Percentiles rank a stretch among this genome's conserved stretches.
Conservation (phyloP, 176 grass and related monocot genomes). For the Phoenix dactylifera region DNA sequence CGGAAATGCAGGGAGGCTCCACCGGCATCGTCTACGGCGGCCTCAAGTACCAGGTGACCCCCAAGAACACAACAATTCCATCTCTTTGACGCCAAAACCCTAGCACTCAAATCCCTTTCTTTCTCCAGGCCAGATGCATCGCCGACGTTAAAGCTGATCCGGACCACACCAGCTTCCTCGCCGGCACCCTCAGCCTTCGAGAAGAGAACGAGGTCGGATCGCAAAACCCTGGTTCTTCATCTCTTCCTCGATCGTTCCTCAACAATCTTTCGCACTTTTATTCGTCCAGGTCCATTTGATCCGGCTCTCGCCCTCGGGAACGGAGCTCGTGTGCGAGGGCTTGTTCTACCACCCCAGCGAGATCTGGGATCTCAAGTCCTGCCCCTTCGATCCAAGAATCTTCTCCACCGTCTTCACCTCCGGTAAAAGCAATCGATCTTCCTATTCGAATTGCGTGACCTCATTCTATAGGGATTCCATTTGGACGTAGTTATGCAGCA, state of each 20-base stretch:
- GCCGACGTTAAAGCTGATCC: conserved; percentile 59
- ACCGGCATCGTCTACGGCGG: conserved; percentile 90
- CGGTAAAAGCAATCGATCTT: conserved; percentile 32
- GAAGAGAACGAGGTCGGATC: conserved; percentile 89
- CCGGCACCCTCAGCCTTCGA: conserved; percentile 74
- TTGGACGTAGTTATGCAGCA: too few relatives aligned
- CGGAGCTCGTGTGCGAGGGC: conserved; percentile 82
- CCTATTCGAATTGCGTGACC: too few relatives aligned
- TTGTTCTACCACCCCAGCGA: conserved; percentile 96
- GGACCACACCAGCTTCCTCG: conserved; percentile 78
- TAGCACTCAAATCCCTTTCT: not conserved
- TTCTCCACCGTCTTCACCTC: conserved; percentile 92
- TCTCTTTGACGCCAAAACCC: not conserved
- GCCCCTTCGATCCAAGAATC: conserved; percentile 77
- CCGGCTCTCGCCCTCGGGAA: conserved; percentile 55
- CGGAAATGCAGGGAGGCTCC: conserved; percentile 70
- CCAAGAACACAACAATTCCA: too few relatives aligned
- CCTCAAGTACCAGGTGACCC: conserved; percentile 83
- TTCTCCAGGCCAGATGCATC: conserved; percentile 75
- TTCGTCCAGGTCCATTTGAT: conserved; percentile 76
- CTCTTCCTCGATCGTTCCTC: not conserved
- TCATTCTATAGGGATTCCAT: too few relatives aligned
- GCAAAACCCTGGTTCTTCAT: not conserved
- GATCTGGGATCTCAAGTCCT: conserved; percentile 99
- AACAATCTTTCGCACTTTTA: too few relatives aligned